These are phyloP conservation scores for Chaetomiaceae sp. DNA, from an alignment of 2,329 filamentous ascomycete genomes.

Conservation along the genomic window DNA sequence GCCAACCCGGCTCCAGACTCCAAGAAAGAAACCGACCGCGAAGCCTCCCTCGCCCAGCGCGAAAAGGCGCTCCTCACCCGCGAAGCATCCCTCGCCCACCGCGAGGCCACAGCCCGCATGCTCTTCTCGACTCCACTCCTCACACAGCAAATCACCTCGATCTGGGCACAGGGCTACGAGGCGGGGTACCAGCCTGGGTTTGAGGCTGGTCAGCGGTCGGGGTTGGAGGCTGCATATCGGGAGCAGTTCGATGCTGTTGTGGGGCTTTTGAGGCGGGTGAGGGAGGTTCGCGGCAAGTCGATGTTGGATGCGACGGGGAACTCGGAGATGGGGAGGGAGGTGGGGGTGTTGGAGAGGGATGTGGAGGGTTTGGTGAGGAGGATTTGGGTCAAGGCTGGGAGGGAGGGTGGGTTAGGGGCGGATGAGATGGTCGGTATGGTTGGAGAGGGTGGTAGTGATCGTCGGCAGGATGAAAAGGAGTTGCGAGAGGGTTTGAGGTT, in stretches of 20 bases:
- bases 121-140: background rate
- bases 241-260: too few relatives aligned
- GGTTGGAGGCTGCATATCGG: background rate
- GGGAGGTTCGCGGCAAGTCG: too few relatives aligned
- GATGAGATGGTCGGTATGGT: background rate
- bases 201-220: slow-evolving; percentile 3
- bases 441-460: too few relatives aligned
- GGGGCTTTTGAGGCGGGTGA: too few relatives aligned
- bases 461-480: too few relatives aligned
- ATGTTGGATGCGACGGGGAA: too few relatives aligned
- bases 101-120: background rate
- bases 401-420: background rate
- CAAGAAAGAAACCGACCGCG: too few relatives aligned
- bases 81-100: background rate
- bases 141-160: background rate
- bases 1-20: background rate
- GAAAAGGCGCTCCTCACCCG: background rate
- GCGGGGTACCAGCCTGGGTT: background rate
- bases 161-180: background rate
- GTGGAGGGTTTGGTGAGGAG: background rate
- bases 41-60: too few relatives aligned
- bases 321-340: background rate
- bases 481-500: too few relatives aligned
- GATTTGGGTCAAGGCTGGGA: background rate
- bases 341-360: background rate